Base-by-base conservation (phyloP, 148 eudicot genomes). In the Arctostaphylos glauca region DNA sequence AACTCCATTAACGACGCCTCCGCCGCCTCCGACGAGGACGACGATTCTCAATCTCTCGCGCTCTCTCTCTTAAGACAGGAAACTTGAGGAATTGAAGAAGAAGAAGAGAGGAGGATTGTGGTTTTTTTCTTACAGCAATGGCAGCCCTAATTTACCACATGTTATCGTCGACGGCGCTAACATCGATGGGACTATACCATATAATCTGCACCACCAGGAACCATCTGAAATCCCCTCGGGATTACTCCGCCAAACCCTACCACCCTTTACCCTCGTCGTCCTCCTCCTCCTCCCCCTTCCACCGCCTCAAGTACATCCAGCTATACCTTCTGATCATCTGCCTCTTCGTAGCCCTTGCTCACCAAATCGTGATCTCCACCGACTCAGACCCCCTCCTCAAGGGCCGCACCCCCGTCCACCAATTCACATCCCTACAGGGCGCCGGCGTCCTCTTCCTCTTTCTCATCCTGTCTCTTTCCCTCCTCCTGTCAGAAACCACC, bases 331-430 rank as follows among this genome's bases (percentile, higher is more conserved):
- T 86, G 67, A 62, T 90, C 81, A 10, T 80, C 74, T 83, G 87
- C 84, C 91, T 94, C 80, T 25, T 88, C 70, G 4, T 89, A 21
- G 80, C 94, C 74, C 52, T 90, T 70, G 68, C 89, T 83, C 90
- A 91, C 92, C 91, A 91, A 76, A 49, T 83, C 50, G 21, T 90
- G 60, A 23, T 90, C 86, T 88, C 97, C 59, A 21, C 90, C 80
- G 72, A 83, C 52, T 77, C 95, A 21, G 95, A 96, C 83, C 98
- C 95, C 13, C 92, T 96, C 87, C 85, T 94, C 76, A 85, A 86
- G 47, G 98, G 98, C 74, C 89, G 87, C 46, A 84, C 93, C 38
- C 93, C 98, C 16, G 91, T 92, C 81, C 98, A 96, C 92, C 84
- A 16, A 76, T 85, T 96, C 90, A 86, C 91, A 78, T 93, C 99